phyloP scores from a whole-genome alignment of 306 rosid genomes.

The Vachellia pachyceras region DNA sequence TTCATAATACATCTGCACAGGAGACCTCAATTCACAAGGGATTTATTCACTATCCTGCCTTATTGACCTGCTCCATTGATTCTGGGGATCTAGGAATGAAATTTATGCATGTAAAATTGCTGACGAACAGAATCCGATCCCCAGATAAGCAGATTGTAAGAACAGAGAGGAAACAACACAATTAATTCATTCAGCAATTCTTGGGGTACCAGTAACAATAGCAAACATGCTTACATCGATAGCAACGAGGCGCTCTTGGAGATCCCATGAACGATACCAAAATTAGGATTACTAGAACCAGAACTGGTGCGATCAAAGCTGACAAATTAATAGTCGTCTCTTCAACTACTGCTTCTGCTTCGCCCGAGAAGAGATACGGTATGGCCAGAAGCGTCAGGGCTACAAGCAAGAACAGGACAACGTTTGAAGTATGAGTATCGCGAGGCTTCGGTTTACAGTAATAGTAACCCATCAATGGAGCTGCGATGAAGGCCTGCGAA shows the following conservation, averaged over 20 bases:
- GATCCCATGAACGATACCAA: slow-evolving; percentile 50
- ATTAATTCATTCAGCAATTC: slow-evolving; percentile 19
- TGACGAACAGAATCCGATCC: neutral
- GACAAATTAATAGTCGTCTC: slow-evolving; percentile 7
- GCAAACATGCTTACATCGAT: slow-evolving; percentile 49
- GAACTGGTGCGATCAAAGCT: slow-evolving; percentile 45
- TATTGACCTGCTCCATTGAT: neutral
- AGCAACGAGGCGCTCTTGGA: slow-evolving; percentile 37
- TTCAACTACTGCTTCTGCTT: slow-evolving; percentile 33
- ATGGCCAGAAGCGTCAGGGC: slow-evolving; percentile 47
- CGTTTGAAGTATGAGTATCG: slow-evolving; percentile 38
- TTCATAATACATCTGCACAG: neutral
- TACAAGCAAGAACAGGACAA: slow-evolving; percentile 62
- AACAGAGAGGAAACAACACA: neutral
- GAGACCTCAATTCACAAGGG: neutral
- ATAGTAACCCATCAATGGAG: slow-evolving; percentile 53
- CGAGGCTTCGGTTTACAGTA: slow-evolving; percentile 48
- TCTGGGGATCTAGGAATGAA: neutral
- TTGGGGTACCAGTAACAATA: slow-evolving; percentile 43
- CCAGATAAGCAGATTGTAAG: neutral
- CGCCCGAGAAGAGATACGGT: slow-evolving; percentile 49
- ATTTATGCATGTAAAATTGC: neutral
- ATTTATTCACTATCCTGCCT: neutral
- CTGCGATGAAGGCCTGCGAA: slow-evolving; percentile 21
- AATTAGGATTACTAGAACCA: slow-evolving; percentile 52